Evolutionary conservation across 2,329 filamentous ascomycete genomes (phyloP).

Genomic region (Claviceps fusiformis): DNA sequence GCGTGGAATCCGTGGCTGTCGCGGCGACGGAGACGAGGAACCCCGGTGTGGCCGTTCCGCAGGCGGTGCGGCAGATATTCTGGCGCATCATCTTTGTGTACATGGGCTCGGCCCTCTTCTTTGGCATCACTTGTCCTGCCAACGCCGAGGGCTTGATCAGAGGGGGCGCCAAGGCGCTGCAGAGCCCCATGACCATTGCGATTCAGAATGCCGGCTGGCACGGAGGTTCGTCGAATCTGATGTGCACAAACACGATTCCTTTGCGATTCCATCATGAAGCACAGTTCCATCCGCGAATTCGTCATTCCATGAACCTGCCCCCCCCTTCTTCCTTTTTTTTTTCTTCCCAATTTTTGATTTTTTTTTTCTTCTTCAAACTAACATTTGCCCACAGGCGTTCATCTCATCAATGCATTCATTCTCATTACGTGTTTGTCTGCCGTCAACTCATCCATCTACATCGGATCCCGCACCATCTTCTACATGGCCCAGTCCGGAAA

Average conservation of each 20-base stretch:
- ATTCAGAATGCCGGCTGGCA: constrained; percentile 63
- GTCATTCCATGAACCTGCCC: too few species aligned
- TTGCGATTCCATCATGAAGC: too few species aligned
- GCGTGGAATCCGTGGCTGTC: constrained; percentile 50
- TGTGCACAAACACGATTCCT: background rate
- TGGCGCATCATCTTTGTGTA: constrained; percentile 50
- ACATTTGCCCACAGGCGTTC: constrained; percentile 29
- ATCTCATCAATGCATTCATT: constrained; percentile 68
- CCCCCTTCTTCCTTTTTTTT: background rate
- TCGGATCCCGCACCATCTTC: constrained; percentile 59
- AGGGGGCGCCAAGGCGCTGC: constrained; percentile 46
- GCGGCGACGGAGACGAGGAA: constrained; percentile 49
- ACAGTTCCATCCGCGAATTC: too few species aligned
- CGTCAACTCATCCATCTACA: constrained; percentile 65
- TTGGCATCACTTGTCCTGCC: constrained; percentile 59
- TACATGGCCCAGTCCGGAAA: constrained; percentile 64
- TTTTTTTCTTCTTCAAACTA: background rate
- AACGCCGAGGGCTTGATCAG: constrained; percentile 51
- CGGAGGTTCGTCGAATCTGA: constrained; percentile 29
- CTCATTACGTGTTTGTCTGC: constrained; percentile 59
- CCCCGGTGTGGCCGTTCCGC: constrained; percentile 39
- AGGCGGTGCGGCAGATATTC: constrained; percentile 46
- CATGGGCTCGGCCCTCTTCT: constrained; percentile 61
- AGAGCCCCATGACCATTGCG: constrained; percentile 61
- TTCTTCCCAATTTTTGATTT: too few species aligned